Evolutionary conservation across 345 rosid genomes (phyloP), one percentile per base, ranked within the genome.

Genomic region (Populus euphratica): DNA sequence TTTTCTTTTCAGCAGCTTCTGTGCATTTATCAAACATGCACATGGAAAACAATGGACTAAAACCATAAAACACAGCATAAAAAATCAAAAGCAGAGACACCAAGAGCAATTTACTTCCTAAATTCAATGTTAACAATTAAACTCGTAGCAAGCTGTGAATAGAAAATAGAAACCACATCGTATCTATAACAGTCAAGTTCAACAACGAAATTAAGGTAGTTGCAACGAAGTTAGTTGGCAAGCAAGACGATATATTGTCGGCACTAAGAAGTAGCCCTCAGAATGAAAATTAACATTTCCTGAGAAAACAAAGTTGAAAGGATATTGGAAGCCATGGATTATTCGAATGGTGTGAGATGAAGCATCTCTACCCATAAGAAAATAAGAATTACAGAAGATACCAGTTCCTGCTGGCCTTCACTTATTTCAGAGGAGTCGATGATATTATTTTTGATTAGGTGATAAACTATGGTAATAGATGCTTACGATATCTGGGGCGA

Each of bases 401-500:
- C 56, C 10, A 70, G 27, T 36, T 27, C 36, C 27, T 44, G 18
- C 44, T 44, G 29, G 17, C 13, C 73, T 49, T 49, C 41, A 49
- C 11, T 47, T 70, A 29, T 27, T 49, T 70, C 73, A 47, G 25
- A 49, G 31, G 50, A 18, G 36, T 70, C 25, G 3, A 49, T 27
- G 41, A 62, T 61, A 21, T 20, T 72, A 35, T 23, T 16, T 31
- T 36, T 5, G 23, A 61, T 35, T 56, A 44, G 43, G 64, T 64
- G 17, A 16, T 47, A 64, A 44, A 3, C 18, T 11, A 6, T 20
- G 33, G 5, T 7, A 50, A 2, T 7, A n/a, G 36, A 62, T 6
- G 69, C 85, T 90, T 78, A 94, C 95, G 6, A 94, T 62, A 75
- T 91, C 85, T 0, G 97, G 98, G 33, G 73, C 88, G n/a, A 91